Evolutionary conservation across 2,329 filamentous ascomycete genomes (phyloP).

Genomic region (Colletotrichum magnum): DNA sequence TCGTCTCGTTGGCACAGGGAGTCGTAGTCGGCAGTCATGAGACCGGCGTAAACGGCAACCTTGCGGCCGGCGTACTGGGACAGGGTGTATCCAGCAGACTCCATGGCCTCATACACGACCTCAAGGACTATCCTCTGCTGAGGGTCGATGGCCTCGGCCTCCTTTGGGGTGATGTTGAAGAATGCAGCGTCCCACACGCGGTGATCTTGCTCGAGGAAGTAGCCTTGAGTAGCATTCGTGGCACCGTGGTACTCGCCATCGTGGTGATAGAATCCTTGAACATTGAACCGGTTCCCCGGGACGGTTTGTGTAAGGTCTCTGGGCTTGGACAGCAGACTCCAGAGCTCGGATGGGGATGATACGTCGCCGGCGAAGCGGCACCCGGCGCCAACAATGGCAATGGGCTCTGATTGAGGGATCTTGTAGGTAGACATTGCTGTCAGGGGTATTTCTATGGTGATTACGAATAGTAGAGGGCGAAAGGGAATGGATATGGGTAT

Average conservation of each 20-base stretch:
- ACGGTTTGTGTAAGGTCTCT: conserved; percentile 44
- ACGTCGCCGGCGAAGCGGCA: conserved; percentile 57
- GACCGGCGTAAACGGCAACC: conserved; percentile 44
- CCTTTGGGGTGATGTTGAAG: conserved; percentile 53
- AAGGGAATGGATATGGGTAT: not conserved
- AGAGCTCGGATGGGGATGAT: conserved; percentile 51
- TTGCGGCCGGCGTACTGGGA: conserved; percentile 35
- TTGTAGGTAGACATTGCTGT: conserved; percentile 41
- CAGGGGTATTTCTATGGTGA: conserved; percentile 32
- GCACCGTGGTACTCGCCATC: conserved; percentile 43
- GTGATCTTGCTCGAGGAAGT: conserved; percentile 46
- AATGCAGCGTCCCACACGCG: conserved; percentile 56
- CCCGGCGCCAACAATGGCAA: conserved; percentile 56
- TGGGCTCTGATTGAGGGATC: conserved; percentile 48
- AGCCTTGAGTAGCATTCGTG: conserved; percentile 36
- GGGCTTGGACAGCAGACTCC: conserved; percentile 52
- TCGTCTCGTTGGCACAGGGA: conserved; percentile 46
- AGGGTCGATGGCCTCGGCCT: conserved; percentile 51
- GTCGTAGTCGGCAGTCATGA: conserved; percentile 48
- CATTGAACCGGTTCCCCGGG: conserved; percentile 43
- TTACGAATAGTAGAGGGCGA: conserved; percentile 25
- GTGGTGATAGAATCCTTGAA: conserved; percentile 45
- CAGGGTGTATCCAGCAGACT: conserved; percentile 45
- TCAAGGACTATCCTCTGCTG: conserved; percentile 52
- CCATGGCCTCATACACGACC: conserved; percentile 52